Base-by-base conservation (phyloP, 1,284 basidiomycete species). In the Takashimella tepidaria region DNA sequence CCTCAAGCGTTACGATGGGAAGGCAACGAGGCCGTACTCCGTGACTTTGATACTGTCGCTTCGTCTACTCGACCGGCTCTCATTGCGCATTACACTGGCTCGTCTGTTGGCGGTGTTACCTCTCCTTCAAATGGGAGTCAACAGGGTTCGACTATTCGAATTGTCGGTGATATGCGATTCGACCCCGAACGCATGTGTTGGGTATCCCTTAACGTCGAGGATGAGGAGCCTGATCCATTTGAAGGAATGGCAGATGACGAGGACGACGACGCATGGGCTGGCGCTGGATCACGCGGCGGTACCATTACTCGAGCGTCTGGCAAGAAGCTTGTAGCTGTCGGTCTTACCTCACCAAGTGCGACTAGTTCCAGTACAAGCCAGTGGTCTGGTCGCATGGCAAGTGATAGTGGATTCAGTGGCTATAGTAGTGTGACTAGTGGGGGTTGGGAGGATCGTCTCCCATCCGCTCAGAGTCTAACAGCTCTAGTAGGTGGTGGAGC, bases 121-220 rank as follows among this genome's bases (percentile, higher is more conserved):
- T 49, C 55, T 26, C 53, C 53, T 1, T 41, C 45, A 8, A 43
- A 12, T 12, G 49, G 46, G 13, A 41, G 22, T 10, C 27, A 62
- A 3, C 41, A 64, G 0, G 45, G 57, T 1, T 45, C 56, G 23
- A 62, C 69, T 20, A 60, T 72, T 10, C 83, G 89, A 51, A 84
- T 92, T 66, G 92, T 97, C 12, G 93, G 93, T 49, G 92, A 92
- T 78, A 98, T 98, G 93, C 84, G 92, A 48, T 98, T 98, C 66
- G 93, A 98, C 76, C 92, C 95, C 1, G 71, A 84, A 49, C 83
- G 84, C 41, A 96, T 97, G 91, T 89, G 89, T 67, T 98, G 93
- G 93, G 83, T 93, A 65, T 89, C 85, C 50, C 87, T 82, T 47
- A 77, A 87, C 45, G 85, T 88, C 6, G 92, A 92, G 56, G 90